Conservation (phyloP, 139 green algal genomes). For the Tetradesmus obliquus region DNA sequence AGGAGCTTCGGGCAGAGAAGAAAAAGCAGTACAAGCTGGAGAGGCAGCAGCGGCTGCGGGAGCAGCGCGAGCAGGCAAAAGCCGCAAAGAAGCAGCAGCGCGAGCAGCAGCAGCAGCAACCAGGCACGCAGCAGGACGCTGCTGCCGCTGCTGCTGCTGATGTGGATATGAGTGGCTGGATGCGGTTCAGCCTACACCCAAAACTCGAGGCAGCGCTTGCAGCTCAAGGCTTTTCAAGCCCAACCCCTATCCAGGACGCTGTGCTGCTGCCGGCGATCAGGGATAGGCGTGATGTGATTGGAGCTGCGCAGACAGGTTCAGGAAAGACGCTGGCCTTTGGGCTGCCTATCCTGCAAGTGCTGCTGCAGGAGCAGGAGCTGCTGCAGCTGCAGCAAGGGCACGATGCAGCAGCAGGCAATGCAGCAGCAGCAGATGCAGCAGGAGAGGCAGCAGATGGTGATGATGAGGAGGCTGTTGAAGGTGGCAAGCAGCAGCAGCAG, state of each 20-base stretch:
- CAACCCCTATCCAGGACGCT: constrained; percentile 86
- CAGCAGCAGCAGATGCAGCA: constrained; percentile 11
- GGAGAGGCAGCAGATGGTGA: constrained; percentile 20
- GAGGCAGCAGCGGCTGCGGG: not conserved
- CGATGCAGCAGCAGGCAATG: constrained; percentile 10
- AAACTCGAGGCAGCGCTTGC: constrained; percentile 53
- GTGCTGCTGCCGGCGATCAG: constrained; percentile 78
- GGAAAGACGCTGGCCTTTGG: constrained; percentile 99
- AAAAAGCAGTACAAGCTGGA: constrained; percentile 4
- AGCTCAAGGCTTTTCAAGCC: constrained; percentile 71
- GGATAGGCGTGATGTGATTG: constrained; percentile 89
- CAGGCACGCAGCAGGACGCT: constrained; percentile 31
- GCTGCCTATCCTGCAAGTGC: constrained; percentile 92
- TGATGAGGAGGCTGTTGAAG: constrained; percentile 1
- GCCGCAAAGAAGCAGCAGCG: constrained; percentile 21
- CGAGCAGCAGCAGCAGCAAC: constrained; percentile 11
- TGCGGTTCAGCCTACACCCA: constrained; percentile 54
- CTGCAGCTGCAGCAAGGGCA: constrained; percentile 26
- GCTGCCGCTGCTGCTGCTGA: not conserved
- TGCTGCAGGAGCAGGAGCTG: constrained; percentile 65
- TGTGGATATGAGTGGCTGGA: constrained; percentile 64
- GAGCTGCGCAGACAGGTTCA: constrained; percentile 96
- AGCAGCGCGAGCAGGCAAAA: not conserved
- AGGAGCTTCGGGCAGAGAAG: constrained; percentile 11
- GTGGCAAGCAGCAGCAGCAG: constrained; percentile 4